These are phyloP conservation scores for Strigomonas culicis DNA, from an alignment of 208 protist genomes.

Conservation along the genomic window DNA sequence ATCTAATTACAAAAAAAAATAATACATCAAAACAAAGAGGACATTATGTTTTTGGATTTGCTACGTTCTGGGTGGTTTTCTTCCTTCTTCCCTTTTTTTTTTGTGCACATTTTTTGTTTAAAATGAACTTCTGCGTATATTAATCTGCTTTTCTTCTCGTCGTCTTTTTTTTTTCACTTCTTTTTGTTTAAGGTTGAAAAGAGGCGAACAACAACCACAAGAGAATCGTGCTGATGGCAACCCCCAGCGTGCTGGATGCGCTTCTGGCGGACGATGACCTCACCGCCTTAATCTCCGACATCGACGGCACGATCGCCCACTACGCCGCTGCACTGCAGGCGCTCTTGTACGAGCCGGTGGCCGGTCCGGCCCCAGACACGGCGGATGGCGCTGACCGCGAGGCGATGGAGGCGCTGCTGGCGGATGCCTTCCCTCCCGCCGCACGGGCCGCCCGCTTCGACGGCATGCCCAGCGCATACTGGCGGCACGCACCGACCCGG, in stretches of 20 bases:
- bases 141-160: not conserved
- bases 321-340: conserved; percentile 12
- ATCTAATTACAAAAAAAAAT: not conserved
- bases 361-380: not conserved
- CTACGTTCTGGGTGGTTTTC: not conserved
- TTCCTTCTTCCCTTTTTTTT: conserved; percentile 4
- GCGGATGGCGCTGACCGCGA: not conserved
- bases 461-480: conserved; percentile 8
- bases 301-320: conserved; percentile 28
- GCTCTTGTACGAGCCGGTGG: conserved; percentile 6
- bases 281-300: conserved; percentile 26
- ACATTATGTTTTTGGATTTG: not conserved
- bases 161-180: too few species aligned
- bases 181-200: too few species aligned
- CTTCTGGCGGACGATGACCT: conserved; percentile 12
- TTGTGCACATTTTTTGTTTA: not conserved
- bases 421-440: not conserved
- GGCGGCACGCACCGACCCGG: conserved; percentile 14
- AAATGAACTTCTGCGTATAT: not conserved
- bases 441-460: not conserved
- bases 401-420: not conserved
- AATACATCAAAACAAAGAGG: conserved; percentile 4
- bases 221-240: not conserved
- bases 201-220: not conserved
- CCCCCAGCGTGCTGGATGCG: not conserved